Base-by-base conservation (phyloP, 225 moss, liverwort and hornwort species). In the Marchantia paleacea region DNA sequence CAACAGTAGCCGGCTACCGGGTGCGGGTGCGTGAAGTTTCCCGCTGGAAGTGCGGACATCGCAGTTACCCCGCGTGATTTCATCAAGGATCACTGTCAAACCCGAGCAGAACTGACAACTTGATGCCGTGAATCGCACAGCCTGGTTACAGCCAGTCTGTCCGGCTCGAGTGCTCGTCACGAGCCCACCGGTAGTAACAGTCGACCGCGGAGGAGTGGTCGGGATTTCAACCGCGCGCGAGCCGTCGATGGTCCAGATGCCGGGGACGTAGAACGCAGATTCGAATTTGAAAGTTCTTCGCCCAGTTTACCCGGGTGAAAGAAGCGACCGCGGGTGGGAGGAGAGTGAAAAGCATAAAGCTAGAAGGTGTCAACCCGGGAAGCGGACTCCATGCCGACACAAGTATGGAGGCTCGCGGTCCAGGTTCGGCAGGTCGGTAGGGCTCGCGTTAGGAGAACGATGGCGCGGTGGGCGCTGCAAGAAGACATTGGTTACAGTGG, bases 361-460 rank as follows among this genome's bases (percentile, higher is more conserved):
- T 0, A 62, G 22, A 19, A 20, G 18, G 19, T 66, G 28, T 29
- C 28, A 29, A 26, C n/a, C 69, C 10, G 69, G 47, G 15, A 49
- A 7, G 2, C 66, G 66, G 19, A 48, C 12, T 70, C 16, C 47
- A 20, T 70, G 69, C 69, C 69, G 69, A 70, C 69, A 70, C 48
- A 48, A 14, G 19, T 18, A 48, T 7, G 6, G 47, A 47, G 18
- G 39, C 69, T n/a, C n/a, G n/a, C n/a, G n/a, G n/a, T n/a, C 18
- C 20, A 6, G 26, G 65, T 22, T 20, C 22, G 20, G 7, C 65
- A 65, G 7, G 69, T 26, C 28, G 26, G 68, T 68, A 9, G 10
- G 47, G 15, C 69, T 70, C 47, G 69, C 69, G 47, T 31, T 70
- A 70, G 69, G 69, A 48, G 69, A 70, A 70, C 69, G 48, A 3